A percentile compares a stretch with the other conserved stretches of the same genome.
These are phyloP conservation scores for Chlorella vulgaris DNA, from an alignment of 139 green algal genomes.

Conservation along the genomic window DNA sequence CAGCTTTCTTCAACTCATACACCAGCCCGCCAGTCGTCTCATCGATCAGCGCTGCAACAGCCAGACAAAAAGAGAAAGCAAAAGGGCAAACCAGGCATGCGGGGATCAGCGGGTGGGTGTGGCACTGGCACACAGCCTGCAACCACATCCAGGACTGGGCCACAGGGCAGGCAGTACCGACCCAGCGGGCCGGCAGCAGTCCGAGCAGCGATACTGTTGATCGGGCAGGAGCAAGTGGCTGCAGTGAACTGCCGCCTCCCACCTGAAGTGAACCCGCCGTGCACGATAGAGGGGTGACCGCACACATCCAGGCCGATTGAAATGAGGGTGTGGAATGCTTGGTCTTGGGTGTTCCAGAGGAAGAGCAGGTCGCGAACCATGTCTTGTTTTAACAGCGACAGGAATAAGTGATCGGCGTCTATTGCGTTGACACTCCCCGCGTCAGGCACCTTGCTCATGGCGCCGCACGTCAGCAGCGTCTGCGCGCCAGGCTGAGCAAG, in stretches of 20 bases:
- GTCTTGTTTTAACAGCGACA: slow-evolving; percentile 23
- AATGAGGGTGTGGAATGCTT: slow-evolving; percentile 43
- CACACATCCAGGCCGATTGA: slow-evolving; percentile 50
- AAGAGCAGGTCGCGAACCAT: slow-evolving; percentile 49
- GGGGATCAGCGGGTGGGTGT: background rate
- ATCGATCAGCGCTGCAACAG: slow-evolving; percentile 48
- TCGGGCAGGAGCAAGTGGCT: background rate
- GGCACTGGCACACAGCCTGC: too few species aligned
- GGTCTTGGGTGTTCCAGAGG: slow-evolving; percentile 25
- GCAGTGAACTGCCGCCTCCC: background rate
- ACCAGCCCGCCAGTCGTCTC: slow-evolving; percentile 54
- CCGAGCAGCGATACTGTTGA: too few species aligned
- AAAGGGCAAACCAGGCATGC: background rate
- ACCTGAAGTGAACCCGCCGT: slow-evolving; percentile 48
- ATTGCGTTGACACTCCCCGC: slow-evolving; percentile 6
- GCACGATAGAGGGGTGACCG: slow-evolving; percentile 48
- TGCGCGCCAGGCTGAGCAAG: slow-evolving; percentile 2
- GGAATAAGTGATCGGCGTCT: slow-evolving; percentile 39
- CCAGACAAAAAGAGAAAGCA: background rate
- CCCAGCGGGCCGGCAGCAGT: too few species aligned
- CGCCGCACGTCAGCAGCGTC: slow-evolving; percentile 28
- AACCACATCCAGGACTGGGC: background rate
- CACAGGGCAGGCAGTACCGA: too few species aligned
- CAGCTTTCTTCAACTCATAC: slow-evolving; percentile 49
- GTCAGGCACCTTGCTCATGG: slow-evolving; percentile 19